Conservation (phyloP, 805 yeast genomes). For the Wickerhamomyces chambardii region DNA sequence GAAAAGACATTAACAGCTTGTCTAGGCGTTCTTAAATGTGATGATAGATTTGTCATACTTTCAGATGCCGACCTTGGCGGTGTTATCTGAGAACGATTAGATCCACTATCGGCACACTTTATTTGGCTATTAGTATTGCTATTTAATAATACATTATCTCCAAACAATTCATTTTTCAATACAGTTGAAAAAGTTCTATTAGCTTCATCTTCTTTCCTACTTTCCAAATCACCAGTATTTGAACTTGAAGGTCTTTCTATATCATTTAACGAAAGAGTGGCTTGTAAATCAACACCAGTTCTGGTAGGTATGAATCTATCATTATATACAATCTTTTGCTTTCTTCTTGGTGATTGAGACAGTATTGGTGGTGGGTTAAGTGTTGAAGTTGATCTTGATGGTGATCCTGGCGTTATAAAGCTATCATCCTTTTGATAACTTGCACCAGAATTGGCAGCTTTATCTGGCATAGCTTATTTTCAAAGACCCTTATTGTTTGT, state of each 20-base stretch:
- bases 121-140: constrained; percentile 20
- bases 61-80: constrained; percentile 22
- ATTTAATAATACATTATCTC: constrained; percentile 61
- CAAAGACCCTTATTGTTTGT: too few relatives aligned
- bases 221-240: constrained; percentile 49
- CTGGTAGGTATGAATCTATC: constrained; percentile 88
- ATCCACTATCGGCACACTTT: constrained; percentile 17
- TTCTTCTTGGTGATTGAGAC: constrained; percentile 22
- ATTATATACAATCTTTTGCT: constrained; percentile 46
- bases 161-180: constrained; percentile 83
- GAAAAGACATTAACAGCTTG: constrained; percentile 53
- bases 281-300: constrained; percentile 78
- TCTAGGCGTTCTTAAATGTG: constrained; percentile 25
- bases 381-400: constrained; percentile 21
- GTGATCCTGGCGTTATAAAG: constrained; percentile 18
- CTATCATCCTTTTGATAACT: neutral
- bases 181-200: constrained; percentile 81
- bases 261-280: constrained; percentile 38
- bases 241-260: constrained; percentile 16
- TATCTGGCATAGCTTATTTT: neutral
- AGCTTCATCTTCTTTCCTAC: constrained; percentile 70
- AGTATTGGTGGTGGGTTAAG: constrained; percentile 4
- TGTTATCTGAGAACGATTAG: constrained; percentile 13
- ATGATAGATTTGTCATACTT: neutral
- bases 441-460: too few relatives aligned